Evolutionary conservation across 495 filamentous ascomycete species (phyloP), one percentile per base, ranked within the genome.

Genomic region (Friedmanniomyces simplex): DNA sequence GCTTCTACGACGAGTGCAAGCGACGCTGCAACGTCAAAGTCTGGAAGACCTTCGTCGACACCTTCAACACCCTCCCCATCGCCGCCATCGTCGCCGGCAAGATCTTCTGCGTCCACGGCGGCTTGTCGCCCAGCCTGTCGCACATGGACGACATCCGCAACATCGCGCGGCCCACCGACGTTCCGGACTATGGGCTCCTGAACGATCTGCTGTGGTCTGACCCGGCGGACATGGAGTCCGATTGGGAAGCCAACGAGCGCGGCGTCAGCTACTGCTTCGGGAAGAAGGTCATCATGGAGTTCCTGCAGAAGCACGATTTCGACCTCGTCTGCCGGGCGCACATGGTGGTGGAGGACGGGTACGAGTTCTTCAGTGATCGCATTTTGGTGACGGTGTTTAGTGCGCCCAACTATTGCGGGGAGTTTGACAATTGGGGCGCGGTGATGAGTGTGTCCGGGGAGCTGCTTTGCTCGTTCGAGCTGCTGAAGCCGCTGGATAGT

Each of bases 261-360:
- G 93, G 93, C 52, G 93, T 99, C 28, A 97, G 94, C 69, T 99
- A 96, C 70, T 97, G 91, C 66, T 99, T 99, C 66, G 91, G 91
- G 7, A 97, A 96, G 75, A 94, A 94, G 66, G 91, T 99, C 50
- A 99, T 99, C 57, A 89, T 91, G 73, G 88, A 96, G 62, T 99
- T 99, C 71, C 76, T 99, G 62, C 86, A 89, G 52, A 81, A 84
- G 36, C 91, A 97, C 68, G 93, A 99, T 66, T 99, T 99, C 68
- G 93, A 99, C 71, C 72, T 99, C 36, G 91, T 99, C 32, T 97
- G 94, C 69, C 81, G 93, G 50, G 93, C 93, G 50, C 93, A 99
- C 75, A 99, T 99, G 93, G 93, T 99, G 50, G 93, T 99, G 18
- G 93, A 99, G 68, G 93, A 99, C 73, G 93, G 93, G 14, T 99